Evolutionary conservation across 192 early-diverging fungal species (phyloP), one percentile per base, ranked within the genome.

Genomic region (Backusella psychrophila): DNA sequence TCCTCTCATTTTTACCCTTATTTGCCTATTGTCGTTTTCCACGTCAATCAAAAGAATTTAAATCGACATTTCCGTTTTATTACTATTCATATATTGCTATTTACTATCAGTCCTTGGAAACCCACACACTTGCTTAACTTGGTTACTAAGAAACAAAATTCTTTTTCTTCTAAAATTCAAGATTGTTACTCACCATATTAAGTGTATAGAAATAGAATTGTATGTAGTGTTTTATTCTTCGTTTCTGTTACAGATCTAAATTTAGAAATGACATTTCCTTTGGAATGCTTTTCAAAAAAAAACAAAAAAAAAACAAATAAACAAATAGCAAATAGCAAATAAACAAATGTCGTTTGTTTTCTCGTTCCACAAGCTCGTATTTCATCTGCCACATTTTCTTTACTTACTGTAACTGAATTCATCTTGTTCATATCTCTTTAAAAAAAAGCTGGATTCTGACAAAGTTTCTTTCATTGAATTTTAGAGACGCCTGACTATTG

Each of bases 21-120:
- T 63, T 29, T 63, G 26, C 56, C 56, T 63, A 63, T 63, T 63
- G 23, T 63, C 56, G 21, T 4, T 63, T 23, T 63, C 56, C 56
- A 63, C 56, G 56, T 63, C 56, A 63, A 63, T 14, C 56, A 63
- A 29, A 49, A 63, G 26, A 63, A 63, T 29, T 63, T 63, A 63
- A 63, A 23, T 8, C 23, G 23, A 14, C 23, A 26, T 49, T 7
- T 49, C 46, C 19, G 14, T 49, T 49, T 49, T 17, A 49, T 21
- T 49, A 6, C 46, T 49, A 49, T n/a, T n/a, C 3, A 53, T 53
- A 53, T 23, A 53, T 53, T 53, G 7, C 52, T 23, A 53, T 53
- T 21, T 6, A 33, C 33, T 33, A 33, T 33, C 33, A 3, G 12
- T 29, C 23, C 21, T 29, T 29, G 56, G 9, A 29, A 63, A 29